phyloP scores from a whole-genome alignment of 495 filamentous ascomycete species.

The Thozetella sp. region DNA sequence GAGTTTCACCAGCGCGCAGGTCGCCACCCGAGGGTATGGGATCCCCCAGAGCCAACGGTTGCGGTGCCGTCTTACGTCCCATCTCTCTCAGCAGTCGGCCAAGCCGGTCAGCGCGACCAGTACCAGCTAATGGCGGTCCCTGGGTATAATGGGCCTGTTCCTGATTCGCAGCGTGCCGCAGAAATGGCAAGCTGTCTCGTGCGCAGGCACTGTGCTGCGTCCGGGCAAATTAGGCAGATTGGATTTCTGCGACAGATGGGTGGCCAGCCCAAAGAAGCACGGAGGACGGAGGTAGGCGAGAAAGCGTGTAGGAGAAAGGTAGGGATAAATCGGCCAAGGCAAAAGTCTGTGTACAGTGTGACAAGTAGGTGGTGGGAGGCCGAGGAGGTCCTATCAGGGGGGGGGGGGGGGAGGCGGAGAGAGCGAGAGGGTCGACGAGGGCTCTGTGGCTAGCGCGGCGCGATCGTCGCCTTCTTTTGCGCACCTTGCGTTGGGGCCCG shows the following conservation, averaged over 20 bases:
- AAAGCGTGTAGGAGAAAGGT: slow-evolving; percentile 6
- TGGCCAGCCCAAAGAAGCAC: slow-evolving; percentile 23
- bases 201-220: slow-evolving; percentile 35
- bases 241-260: slow-evolving; percentile 38
- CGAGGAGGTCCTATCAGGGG: not conserved
- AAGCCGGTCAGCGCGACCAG: slow-evolving; percentile 17
- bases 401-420: not conserved
- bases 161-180: slow-evolving; percentile 36
- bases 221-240: slow-evolving; percentile 40
- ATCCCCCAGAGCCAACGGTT: slow-evolving; percentile 49
- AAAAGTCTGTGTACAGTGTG: not conserved
- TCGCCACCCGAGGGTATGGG: slow-evolving; percentile 32
- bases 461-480: too few species aligned
- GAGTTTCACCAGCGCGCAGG: slow-evolving; percentile 32
- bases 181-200: slow-evolving; percentile 28
- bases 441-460: not conserved
- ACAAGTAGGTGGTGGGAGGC: not conserved
- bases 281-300: slow-evolving; percentile 13
- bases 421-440: not conserved
- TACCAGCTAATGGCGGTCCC: slow-evolving; percentile 19
- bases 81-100: slow-evolving; percentile 30
- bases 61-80: slow-evolving; percentile 55
- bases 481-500: too few species aligned
- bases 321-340: slow-evolving; percentile 11
- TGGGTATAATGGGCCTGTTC: slow-evolving; percentile 29